Evolutionary conservation across 1,139 yeast genomes (phyloP), one percentile per base, ranked within the genome.

Genomic region (Yamadazyma dushanensis): DNA sequence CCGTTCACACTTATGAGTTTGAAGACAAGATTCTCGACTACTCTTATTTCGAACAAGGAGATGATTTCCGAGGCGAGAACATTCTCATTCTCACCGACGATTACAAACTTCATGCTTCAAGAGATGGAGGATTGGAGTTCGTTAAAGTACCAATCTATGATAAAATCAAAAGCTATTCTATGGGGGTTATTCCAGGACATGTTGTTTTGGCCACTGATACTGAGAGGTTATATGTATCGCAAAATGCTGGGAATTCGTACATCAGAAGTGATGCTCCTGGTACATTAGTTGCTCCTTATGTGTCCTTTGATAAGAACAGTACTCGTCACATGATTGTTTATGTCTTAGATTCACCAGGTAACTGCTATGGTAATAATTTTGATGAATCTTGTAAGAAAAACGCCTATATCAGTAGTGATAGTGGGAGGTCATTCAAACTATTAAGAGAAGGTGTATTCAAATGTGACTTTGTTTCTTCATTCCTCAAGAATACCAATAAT

Each of bases 111-210:
- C 82, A 62, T 48, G 71, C 87, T 10, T 85, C 96, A 1, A 84
- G 80, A 51, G 81, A 89, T 59, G 95, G 94, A 31, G 97, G 97
- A 15, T 54, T 65, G 3, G 58, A 60, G 1, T 83, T 90, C 63
- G 65, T 66, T 11, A 63, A 64, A 41, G 67, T 76, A 16, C 73
- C 65, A 2, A 54, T 74, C 4, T 61, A 63, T 26, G 81, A 74
- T 15, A 66, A 72, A 16, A 69, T 87, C 29, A 45, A 70, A 4
- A 77, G 75, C 6, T 71, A 83, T 26, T 69, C 71, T 32, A 69
- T 79, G 34, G 92, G 94, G 36, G 73, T 67, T 42, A 73, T 73
- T 47, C 73, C 81, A n/a, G 82, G 86, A 35, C 72, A 76, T 26
- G 79, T 86, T 3, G 77, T 82, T 40, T 63, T 87, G 34, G 56